Conservation (phyloP, 139 green algal genomes). For the Dunaliella primolecta region DNA sequence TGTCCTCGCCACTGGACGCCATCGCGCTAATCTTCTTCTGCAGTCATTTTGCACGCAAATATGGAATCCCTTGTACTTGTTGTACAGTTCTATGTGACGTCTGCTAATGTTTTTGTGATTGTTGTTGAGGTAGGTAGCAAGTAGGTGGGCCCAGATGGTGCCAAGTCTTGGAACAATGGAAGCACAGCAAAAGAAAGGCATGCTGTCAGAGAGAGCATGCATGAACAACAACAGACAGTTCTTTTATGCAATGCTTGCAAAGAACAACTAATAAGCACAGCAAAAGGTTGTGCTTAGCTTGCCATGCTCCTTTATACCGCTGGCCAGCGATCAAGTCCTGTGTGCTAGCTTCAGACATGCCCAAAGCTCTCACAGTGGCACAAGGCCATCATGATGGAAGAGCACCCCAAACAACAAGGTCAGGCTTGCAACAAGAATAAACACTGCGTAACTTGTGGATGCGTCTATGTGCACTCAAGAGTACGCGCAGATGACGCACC, state of each 20-base stretch:
- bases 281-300: too few species aligned
- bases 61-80: not conserved
- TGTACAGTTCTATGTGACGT: not conserved
- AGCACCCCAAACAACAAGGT: not conserved
- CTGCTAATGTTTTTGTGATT: not conserved
- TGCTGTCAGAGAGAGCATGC: not conserved
- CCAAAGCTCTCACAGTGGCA: too few species aligned
- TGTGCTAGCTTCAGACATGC: too few species aligned
- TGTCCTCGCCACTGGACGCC: slow-evolving; percentile 19
- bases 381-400: too few species aligned
- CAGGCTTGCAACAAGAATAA: not conserved
- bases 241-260: too few species aligned
- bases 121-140: too few species aligned
- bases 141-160: not conserved
- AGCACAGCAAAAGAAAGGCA: not conserved
- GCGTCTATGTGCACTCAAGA: not conserved
- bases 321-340: too few species aligned
- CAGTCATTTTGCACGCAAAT: not conserved
- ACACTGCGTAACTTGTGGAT: not conserved
- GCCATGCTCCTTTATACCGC: too few species aligned
- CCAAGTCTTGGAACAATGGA: not conserved
- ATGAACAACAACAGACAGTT: too few species aligned
- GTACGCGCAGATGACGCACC: not conserved
- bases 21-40: not conserved
- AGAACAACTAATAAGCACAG: too few species aligned